Evolutionary conservation across 2,329 filamentous ascomycete genomes (phyloP), one percentile per base, ranked within the genome.

Genomic region (Microdochium trichocladiopsis): DNA sequence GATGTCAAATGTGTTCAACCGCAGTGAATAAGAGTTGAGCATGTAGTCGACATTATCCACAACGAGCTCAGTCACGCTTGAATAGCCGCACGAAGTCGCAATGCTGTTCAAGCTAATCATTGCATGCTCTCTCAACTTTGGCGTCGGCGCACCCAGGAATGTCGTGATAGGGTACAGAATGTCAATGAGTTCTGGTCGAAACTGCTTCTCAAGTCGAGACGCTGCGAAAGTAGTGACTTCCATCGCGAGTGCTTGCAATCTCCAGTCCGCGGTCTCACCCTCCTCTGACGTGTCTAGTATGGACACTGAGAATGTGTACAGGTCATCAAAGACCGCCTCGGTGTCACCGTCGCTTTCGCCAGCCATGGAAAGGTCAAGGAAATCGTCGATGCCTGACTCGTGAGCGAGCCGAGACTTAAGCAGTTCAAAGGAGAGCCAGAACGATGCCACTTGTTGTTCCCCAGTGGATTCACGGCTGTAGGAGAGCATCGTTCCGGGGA

Each of bases 1-100:
- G 50, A 97, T 86, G 57, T 96, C 91, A 57, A 96, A 90, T 0
- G 89, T 90, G 61, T 96, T 96, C 8, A 99, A 79, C 56, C 91
- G 88, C 55, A 97, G 71, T 0, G 89, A 90, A 16, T 99, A 83
- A 0, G 94, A 90, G 63, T 97, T 97, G 55, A 97, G 86, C 70
- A 99, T 88, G 66, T 99, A 99, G 68, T 99, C 94, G 16, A 90
- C 92, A 55, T 99, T 99, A 50, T 88, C 84, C 25, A 97, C 81
- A 37, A 99, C 86, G 57, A 99, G 74, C 16, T 88, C 83, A 24
- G 87, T 86, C 4, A 93, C 87, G 60, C 78, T 84, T 0, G 64
- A 56, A 61, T 97, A 99, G 2, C 80, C 83, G 61, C 90, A 96
- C 1, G 86, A 79, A 2, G 69, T 64, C 1, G 93, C 86, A n/a